Percentiles rank a stretch among this genome's conserved stretches.
Conservation (phyloP, 148 eudicot genomes). For the Persicaria maculosa region DNA sequence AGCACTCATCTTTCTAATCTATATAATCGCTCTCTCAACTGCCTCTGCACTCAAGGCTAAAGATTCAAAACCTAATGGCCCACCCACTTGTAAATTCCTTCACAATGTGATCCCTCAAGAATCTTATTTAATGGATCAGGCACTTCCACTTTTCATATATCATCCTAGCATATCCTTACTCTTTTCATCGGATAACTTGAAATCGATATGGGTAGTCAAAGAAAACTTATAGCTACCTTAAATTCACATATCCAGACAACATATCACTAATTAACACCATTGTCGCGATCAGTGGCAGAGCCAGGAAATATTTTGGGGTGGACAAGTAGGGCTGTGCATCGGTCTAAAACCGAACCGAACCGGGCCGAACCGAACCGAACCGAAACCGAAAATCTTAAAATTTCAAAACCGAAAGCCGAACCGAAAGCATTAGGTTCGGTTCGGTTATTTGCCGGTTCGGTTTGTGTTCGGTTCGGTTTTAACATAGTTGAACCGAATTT, state of each 20-base stretch:
- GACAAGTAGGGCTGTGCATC: too few species aligned
- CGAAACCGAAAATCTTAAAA: too few species aligned
- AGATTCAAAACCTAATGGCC: constrained; percentile 5
- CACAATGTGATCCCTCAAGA: not conserved
- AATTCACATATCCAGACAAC: not conserved
- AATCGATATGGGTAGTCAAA: not conserved
- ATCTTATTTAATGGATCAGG: not conserved
- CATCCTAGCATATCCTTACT: not conserved
- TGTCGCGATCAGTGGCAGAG: not conserved
- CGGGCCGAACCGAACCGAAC: too few species aligned
- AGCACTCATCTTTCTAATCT: not conserved
- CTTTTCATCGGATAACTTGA: constrained; percentile 3
- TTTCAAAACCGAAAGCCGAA: too few species aligned
- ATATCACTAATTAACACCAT: not conserved
- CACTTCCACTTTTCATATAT: constrained; percentile 2
- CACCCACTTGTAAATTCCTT: not conserved
- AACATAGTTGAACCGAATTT: too few species aligned
- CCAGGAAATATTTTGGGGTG: too few species aligned
- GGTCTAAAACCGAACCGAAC: too few species aligned
- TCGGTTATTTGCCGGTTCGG: too few species aligned
- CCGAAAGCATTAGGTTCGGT: too few species aligned
- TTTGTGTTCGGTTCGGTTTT: too few species aligned
- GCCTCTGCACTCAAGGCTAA: not conserved
- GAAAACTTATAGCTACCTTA: not conserved
- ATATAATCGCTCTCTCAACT: not conserved